A percentile compares a stretch with the other conserved stretches of the same genome.
These are phyloP conservation scores for Vitis hybrid DNA, from an alignment of 177 flowering plant species.

Conservation along the genomic window DNA sequence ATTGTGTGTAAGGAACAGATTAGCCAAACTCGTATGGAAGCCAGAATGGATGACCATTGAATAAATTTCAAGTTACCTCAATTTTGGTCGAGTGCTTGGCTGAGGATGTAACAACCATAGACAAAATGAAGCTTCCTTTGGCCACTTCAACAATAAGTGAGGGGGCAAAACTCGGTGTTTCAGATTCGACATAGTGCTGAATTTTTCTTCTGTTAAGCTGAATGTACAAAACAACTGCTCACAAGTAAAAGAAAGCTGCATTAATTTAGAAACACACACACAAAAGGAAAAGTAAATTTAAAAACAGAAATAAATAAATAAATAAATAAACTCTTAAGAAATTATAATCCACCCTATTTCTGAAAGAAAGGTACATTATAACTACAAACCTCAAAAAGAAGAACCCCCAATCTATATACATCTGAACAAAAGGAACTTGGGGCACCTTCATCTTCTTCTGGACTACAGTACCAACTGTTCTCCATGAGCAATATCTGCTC, in stretches of 20 bases:
- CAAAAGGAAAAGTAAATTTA: conserved; percentile 2
- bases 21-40: too few species aligned
- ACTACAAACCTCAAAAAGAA: conserved; percentile 81
- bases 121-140: conserved; percentile 97
- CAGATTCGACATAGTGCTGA: conserved; percentile 79
- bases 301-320: too few species aligned
- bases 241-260: conserved; percentile 5
- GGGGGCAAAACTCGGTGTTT: conserved; percentile 96
- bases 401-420: conserved; percentile 82
- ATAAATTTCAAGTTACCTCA: conserved; percentile 46
- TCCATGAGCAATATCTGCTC: conserved; percentile 79
- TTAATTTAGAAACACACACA: not conserved
- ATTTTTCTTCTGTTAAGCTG: conserved; percentile 77
- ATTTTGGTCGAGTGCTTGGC: conserved; percentile 74
- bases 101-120: conserved; percentile 92
- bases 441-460: conserved; percentile 77
- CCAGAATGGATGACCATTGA: not conserved
- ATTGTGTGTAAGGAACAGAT: too few species aligned
- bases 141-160: conserved; percentile 81
- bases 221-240: conserved; percentile 81
- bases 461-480: conserved; percentile 84
- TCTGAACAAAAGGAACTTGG: conserved; percentile 81
- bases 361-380: too few species aligned
- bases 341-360: not conserved
- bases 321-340: not conserved